These are phyloP conservation scores for Pestalotiopsis sp. DNA, from an alignment of 2,329 filamentous ascomycete species.

Conservation along the genomic window DNA sequence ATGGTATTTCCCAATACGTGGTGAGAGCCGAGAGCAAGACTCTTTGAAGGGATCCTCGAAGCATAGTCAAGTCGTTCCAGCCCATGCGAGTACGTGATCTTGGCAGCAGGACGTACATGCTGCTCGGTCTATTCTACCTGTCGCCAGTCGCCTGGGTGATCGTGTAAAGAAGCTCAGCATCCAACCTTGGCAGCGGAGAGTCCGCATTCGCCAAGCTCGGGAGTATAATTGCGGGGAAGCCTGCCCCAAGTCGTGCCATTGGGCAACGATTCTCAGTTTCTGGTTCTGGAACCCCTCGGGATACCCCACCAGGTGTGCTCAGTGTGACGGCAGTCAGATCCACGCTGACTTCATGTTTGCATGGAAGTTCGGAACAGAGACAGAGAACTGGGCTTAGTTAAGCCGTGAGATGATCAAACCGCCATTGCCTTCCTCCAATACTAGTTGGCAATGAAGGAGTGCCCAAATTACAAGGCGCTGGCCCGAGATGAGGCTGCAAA, in stretches of 20 bases:
- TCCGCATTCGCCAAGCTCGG: background rate
- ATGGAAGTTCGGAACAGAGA: background rate
- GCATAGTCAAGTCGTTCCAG: background rate
- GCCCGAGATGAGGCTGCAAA: background rate
- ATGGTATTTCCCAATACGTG: background rate
- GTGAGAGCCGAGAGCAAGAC: background rate
- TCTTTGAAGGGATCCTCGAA: background rate
- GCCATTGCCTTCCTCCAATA: too few species aligned
- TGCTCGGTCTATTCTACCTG: background rate
- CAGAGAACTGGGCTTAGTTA: background rate
- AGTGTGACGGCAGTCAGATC: background rate
- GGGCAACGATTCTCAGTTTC: background rate
- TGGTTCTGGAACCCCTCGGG: background rate
- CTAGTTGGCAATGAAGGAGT: too few species aligned
- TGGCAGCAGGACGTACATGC: background rate
- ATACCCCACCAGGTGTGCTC: background rate
- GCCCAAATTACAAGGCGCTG: background rate
- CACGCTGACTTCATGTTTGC: conserved; percentile 3
- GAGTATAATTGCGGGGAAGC: conserved; percentile 8
- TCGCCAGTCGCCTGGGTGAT: background rate
- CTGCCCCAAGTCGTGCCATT: background rate
- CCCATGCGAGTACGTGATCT: background rate
- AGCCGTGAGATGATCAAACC: background rate
- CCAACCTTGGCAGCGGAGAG: background rate
- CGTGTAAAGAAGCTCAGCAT: background rate